Base-by-base conservation (phyloP, 2,329 filamentous ascomycete species). In the Alternaria triticimaculans region DNA sequence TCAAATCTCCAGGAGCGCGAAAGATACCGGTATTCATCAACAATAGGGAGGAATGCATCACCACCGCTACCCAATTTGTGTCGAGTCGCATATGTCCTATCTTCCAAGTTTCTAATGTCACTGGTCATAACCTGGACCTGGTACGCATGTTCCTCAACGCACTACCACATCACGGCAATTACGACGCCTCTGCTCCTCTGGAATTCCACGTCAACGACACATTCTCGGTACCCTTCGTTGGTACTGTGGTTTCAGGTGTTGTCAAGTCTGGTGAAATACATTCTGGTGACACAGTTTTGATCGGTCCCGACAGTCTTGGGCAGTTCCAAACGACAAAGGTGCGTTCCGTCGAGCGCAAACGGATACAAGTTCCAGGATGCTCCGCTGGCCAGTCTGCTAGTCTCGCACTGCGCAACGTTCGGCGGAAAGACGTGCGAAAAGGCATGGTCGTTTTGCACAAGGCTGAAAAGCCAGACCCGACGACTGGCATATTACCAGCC, bases 11-110 rank as follows among this genome's bases (percentile, higher is more conserved):
- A 0, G 96, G 94, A 4, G 96, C 96, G 4, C 87, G 92, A 43
- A 99, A 99, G 82, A 96, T 99, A 41, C 96, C 96, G 3, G 92
- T 97, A 44, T 97, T 98, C 77, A 94, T 99, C 82, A 96, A 94
- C 80, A 92, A 90, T 70, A 90, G 90, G 63, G 93, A 97, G 77
- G 92, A 97, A 70, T 97, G 94, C 73, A 91, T 99, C 74, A 94
- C 96, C 78, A 99, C 96, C 0, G 95, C 96, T 3, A 95, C 93
- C 0, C 96, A 98, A 79, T 97, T 99, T 75, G 93, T 98, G 72
- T 96, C 92, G 72, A 92, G 96, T 80, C 88, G 96, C 44, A 97
- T 99, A 76, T 98, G 95, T 76, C 96, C 96, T 12, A 91, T 99
- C 68, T 99, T 99, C 82, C 94, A 98, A 76, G 94, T 99, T 11